Conservation (phyloP, 352 stramenopile genomes). For the Globisporangium orthogonon region DNA sequence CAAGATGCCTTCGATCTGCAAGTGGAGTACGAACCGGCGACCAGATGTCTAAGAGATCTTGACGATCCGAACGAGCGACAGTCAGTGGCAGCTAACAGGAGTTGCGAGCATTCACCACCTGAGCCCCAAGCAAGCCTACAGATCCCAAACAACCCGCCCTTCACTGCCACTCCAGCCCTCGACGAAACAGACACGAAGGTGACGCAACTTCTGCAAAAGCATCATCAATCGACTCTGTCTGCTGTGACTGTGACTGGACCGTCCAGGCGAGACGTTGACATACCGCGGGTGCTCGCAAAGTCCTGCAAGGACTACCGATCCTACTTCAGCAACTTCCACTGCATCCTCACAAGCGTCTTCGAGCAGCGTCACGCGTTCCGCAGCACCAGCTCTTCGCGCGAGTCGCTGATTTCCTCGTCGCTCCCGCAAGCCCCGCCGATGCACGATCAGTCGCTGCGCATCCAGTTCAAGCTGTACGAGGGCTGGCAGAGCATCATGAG, state of each 20-base stretch:
- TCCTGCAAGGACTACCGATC: conserved; percentile 43
- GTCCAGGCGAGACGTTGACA: not conserved
- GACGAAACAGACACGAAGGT: not conserved
- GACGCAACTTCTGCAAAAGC: not conserved
- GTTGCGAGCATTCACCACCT: too few relatives aligned
- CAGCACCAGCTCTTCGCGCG: not conserved
- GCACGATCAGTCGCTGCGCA: conserved; percentile 42
- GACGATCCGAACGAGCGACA: not conserved
- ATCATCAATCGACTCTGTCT: not conserved
- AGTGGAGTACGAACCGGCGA: not conserved
- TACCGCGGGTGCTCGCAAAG: conserved; percentile 8
- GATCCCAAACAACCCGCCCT: too few relatives aligned
- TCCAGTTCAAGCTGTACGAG: conserved; percentile 78
- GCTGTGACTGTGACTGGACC: not conserved
- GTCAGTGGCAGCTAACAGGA: not conserved
- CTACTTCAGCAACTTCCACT: conserved; percentile 70
- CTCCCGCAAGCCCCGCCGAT: conserved; percentile 4
- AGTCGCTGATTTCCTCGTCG: not conserved
- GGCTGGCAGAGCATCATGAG: conserved; percentile 82
- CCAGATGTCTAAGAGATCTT: not conserved
- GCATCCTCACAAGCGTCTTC: conserved; percentile 66
- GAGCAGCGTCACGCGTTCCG: conserved; percentile 32
- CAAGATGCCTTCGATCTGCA: not conserved
- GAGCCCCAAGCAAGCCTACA: too few relatives aligned
- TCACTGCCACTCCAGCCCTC: not conserved